Evolutionary conservation across 2,329 filamentous ascomycete genomes (phyloP), one percentile per base, ranked within the genome.

Genomic region (Huntiella savannae): DNA sequence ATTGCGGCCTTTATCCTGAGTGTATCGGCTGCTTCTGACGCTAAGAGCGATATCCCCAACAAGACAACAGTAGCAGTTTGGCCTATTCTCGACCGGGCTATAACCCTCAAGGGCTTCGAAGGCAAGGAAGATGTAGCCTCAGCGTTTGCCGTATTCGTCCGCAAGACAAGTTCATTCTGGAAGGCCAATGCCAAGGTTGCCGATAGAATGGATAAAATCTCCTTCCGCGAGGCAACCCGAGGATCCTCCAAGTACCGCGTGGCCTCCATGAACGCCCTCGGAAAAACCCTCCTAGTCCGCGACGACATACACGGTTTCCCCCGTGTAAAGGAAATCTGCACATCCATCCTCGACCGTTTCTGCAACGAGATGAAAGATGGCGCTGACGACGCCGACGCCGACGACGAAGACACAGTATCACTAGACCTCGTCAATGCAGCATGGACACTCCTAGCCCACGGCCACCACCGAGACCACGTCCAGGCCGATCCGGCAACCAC

Each of bases 71-170:
- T 69, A 53, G 63, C 65, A 12, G 66, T 95, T 16, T 98, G 88
- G 88, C 83, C 83, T 0, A 73, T 79, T 1, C 68, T 94, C 41
- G 84, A 95, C 52, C 84, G 81, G 56, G 77, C 83, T 1, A 63
- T 96, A 36, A 73, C 76, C 2, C 76, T 93, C 10, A 96, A 95
- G 68, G 94, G 87, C 1, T 98, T 94, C 69, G 72, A 81, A 1
- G 85, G 85, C 16, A 98, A 98, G 58, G 86, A 95, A 61, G 77
- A 76, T 53, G 73, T 98, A 32, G 67, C 96, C 2, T 70, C 77
- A 38, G 79, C 82, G 4, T 85, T 91, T 59, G 79, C 85, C 3
- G 72, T 76, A 49, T 91, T 96, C 54, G 76, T 82, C 0, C 70
- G 75, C 55, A 75, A 77, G 51, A 73, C 73, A 0, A 70, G 69